Base-by-base conservation (phyloP, 164 flowering plant genomes). In the Piper betle region DNA sequence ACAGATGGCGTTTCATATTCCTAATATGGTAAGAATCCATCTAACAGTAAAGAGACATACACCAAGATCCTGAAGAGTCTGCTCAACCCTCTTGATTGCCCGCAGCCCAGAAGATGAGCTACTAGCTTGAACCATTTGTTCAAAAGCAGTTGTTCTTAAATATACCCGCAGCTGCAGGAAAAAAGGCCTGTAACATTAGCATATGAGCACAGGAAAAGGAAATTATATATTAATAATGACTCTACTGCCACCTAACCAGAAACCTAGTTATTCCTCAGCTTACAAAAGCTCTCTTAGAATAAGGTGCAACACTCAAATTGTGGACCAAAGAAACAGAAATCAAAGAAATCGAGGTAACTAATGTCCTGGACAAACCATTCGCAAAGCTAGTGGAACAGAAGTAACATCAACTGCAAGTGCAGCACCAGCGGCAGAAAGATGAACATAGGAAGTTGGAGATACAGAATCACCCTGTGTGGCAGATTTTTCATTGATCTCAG, bases 121-220 rank as follows among this genome's bases (percentile, higher is more conserved):
- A 62, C 85, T 87, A 62, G 88, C 84, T 88, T 93, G 94, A 73
- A 93, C 91, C 96, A 90, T 90, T 82, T 93, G 91, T 39, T 86
- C 97, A 64, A 87, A 81, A 52, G 79, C 94, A 86, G 79, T 77
- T 16, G 90, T 82, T 73, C 97, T 83, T 79, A 84, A 70, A 64
- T 84, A 90, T 13, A 93, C 94, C 19, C 84, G 82, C 39, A 87
- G 84, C 97, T 89, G 95, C 52, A 75, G 38, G 0, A 33, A 19
- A 38, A 8, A 10, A 12, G 15, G 10, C 15, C 15, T 17, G 37
- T 39, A 54, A 25, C 33, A 25, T 25, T 25, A 25, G 33, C 33
- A 25, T 25, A 25, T 25, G 33, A 25, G 1, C 33, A 25, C 33
- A 25, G 33, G 33, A 0, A 25, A 25, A 25, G 33, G 33, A 25